These are phyloP conservation scores for Lactifluus piperatus DNA, from an alignment of 768 basidiomycete species.

Conservation along the genomic window DNA sequence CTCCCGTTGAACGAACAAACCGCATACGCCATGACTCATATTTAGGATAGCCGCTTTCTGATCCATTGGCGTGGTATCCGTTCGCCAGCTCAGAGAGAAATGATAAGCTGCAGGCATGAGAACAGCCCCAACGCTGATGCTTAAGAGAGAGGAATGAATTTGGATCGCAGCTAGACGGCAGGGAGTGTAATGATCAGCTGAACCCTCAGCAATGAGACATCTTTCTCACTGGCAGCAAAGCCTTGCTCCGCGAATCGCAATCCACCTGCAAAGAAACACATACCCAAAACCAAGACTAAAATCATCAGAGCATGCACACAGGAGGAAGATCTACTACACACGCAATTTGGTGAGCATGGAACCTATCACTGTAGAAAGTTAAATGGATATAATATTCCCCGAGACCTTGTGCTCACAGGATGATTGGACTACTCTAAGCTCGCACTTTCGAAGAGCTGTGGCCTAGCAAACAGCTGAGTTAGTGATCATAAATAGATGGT, in stretches of 20 bases:
- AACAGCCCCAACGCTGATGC: conserved; percentile 71
- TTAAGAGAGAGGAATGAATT: conserved; percentile 64
- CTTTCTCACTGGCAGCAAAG: conserved; percentile 54
- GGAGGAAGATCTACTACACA: conserved; percentile 26
- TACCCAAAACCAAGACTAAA: conserved; percentile 72
- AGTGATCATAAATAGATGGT: background rate
- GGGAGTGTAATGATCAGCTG: background rate
- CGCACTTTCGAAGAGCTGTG: conserved; percentile 74
- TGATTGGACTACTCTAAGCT: conserved; percentile 73
- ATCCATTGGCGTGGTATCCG: conserved; percentile 18
- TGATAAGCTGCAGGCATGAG: conserved; percentile 72
- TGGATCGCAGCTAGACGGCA: conserved; percentile 51
- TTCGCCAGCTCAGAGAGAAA: conserved; percentile 39
- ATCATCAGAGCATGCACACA: conserved; percentile 3
- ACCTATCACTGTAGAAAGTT: conserved; percentile 53
- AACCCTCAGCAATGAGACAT: background rate
- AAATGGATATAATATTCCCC: conserved; percentile 1
- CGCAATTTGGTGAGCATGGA: conserved; percentile 73
- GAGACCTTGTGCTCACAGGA: conserved; percentile 41
- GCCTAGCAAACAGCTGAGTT: conserved; percentile 36
- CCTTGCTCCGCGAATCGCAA: conserved; percentile 69
- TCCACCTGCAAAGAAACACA: conserved; percentile 82
- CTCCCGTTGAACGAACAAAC: background rate
- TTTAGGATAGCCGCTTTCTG: conserved; percentile 45
- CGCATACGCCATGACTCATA: conserved; percentile 70